These are phyloP conservation scores for Mycena sp. DNA, from an alignment of 1,284 basidiomycete species.

Conservation along the genomic window DNA sequence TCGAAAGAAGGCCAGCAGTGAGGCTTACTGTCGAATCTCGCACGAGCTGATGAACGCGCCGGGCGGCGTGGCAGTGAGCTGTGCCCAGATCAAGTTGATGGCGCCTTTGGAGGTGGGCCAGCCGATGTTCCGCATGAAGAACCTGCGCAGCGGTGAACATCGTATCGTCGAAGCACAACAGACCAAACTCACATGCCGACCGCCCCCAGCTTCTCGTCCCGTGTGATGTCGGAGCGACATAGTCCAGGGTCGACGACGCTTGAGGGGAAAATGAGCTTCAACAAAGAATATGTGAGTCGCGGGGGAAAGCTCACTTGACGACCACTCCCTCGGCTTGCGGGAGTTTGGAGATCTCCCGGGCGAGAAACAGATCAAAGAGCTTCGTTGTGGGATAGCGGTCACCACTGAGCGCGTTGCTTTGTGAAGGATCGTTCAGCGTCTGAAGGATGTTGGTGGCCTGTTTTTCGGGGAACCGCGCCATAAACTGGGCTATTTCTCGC, in stretches of 20 bases:
- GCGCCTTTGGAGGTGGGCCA: too few relatives aligned
- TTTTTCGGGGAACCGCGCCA: slow-evolving; percentile 2
- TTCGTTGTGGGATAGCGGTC: slow-evolving; percentile 22
- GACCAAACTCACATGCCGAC: not conserved
- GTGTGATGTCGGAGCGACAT: slow-evolving; percentile 4
- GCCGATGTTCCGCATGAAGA: not conserved
- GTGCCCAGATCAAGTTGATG: too few relatives aligned
- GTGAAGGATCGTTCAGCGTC: not conserved
- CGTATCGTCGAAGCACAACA: not conserved
- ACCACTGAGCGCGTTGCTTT: too few relatives aligned
- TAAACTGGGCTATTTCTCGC: slow-evolving; percentile 17
- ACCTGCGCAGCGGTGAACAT: slow-evolving; percentile 5
- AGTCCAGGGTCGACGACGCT: slow-evolving; percentile 25
- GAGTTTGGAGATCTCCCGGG: slow-evolving; percentile 9
- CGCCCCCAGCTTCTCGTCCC: not conserved
- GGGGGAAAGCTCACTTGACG: slow-evolving; percentile 22
- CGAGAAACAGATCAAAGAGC: slow-evolving; percentile 16
- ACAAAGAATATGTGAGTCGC: not conserved
- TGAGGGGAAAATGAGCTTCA: not conserved
- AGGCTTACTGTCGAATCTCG: not conserved
- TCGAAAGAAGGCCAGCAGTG: not conserved
- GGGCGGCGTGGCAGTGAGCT: not conserved
- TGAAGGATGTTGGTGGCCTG: not conserved
- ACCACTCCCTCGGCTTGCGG: slow-evolving; percentile 22
- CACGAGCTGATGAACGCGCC: not conserved